Base-by-base conservation (phyloP, 495 filamentous ascomycete species). In the Aspergillus hancockii region DNA sequence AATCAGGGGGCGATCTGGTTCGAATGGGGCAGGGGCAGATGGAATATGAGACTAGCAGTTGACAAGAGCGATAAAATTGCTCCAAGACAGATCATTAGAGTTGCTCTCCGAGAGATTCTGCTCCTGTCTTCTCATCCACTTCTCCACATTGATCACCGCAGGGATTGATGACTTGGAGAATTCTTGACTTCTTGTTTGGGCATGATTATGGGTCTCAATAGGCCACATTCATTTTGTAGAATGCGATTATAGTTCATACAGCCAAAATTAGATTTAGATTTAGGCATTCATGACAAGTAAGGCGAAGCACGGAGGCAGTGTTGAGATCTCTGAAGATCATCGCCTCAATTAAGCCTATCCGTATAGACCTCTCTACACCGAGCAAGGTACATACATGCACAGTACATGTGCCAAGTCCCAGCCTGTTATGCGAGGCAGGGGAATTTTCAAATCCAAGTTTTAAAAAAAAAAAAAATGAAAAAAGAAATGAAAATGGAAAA, bases 61-160 rank as follows among this genome's bases (percentile, higher is more conserved):
- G 8, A n/a, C 19, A 47, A 22, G 19, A 47, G 18, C 43, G 23
- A 22, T 47, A 43, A 21, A 23, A 13, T 41, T 38, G 25, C 22
- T 9, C 43, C 32, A 12, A 23, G 7, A 53, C 51, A 38, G 8
- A 22, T 45, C 41, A 23, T n/a, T 23, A n/a, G 13, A n/a, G 19
- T n/a, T n/a, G 10, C 16, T n/a, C 16, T 40, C 36, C 13, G 22
- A 12, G 43, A 23, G 8, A 47, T 10, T 23, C 43, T 47, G 43
- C 21, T 22, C 21, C 23, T 8, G 3, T 10, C 19, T 46, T 55
- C 14, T 30, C 41, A 56, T 50, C 55, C 40, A 46, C 41, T 51
- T 22, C 56, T 58, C 56, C 56, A 58, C 58, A 41, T 40, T 55
- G 58, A 60, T 60, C 58, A 41, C 30, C 58, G 43, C 52, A 60